Conservation (phyloP, 768 basidiomycete species). For the Tremella fuciformis region DNA sequence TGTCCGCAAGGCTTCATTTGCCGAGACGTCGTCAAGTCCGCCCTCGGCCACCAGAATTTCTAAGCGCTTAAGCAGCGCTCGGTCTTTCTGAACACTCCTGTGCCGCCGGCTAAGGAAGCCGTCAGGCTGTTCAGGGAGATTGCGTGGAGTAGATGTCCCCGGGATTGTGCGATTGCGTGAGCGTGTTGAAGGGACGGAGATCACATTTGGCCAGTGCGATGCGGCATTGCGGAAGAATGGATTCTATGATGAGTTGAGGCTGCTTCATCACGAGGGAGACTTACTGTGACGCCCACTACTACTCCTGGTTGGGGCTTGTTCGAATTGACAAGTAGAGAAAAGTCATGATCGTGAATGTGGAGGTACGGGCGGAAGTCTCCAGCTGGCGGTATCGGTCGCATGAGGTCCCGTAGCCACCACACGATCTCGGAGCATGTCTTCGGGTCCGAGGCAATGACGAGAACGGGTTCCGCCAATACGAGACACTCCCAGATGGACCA, state of each 20-base stretch:
- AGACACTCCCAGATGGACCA: constrained; percentile 81
- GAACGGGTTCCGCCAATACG: constrained; percentile 80
- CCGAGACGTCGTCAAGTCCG: constrained; percentile 44
- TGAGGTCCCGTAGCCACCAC: constrained; percentile 85
- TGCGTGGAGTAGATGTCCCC: constrained; percentile 19
- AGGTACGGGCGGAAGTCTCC: constrained; percentile 90
- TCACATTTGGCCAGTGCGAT: constrained; percentile 52
- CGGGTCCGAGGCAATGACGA: constrained; percentile 76
- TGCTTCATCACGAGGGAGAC: constrained; percentile 3
- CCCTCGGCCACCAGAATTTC: constrained; percentile 56
- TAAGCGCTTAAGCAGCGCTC: constrained; percentile 66
- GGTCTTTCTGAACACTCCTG: constrained; percentile 81
- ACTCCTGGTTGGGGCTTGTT: constrained; percentile 55
- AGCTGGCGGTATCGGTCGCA: constrained; percentile 79
- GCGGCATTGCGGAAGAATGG: constrained; percentile 53
- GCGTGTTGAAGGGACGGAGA: constrained; percentile 37
- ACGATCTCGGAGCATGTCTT: constrained; percentile 75
- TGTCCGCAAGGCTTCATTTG: constrained; percentile 65
- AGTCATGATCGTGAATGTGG: constrained; percentile 92
- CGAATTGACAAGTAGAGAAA: constrained; percentile 69
- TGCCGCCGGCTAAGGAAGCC: constrained; percentile 59
- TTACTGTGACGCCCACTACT: constrained; percentile 50
- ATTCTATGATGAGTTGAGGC: constrained; percentile 36
- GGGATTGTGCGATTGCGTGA: constrained; percentile 13
- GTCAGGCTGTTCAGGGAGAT: constrained; percentile 32